Evolutionary conservation across 108 stramenopile species (phyloP).

Genomic region (Fragilaria crotonensis): DNA sequence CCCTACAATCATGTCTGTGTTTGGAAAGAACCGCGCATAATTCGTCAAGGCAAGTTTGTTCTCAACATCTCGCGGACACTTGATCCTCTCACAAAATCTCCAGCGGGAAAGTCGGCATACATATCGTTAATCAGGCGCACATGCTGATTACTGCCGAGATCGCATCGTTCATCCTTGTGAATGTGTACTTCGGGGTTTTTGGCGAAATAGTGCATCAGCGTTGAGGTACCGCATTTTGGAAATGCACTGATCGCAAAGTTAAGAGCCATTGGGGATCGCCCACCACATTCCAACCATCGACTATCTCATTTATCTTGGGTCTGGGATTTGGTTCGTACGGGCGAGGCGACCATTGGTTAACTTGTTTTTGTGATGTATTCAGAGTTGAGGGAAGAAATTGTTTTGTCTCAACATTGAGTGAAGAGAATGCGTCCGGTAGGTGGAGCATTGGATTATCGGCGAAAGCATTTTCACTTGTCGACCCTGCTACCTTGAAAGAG

Average conservation of each 20-base stretch:
- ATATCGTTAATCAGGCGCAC: conserved; percentile 5
- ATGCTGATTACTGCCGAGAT: conserved; percentile 7
- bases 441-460: no score
- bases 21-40: conserved; percentile 36
- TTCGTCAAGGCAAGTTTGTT: conserved; percentile 17
- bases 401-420: no score
- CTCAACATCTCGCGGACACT: conserved; percentile 48
- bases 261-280: conserved; percentile 28
- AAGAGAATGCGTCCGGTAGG: no score
- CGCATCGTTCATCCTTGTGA: conserved; percentile 14
- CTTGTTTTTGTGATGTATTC: no score
- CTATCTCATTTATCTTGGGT: background rate
- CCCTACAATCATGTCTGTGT: conserved; percentile 67
- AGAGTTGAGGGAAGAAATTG: no score
- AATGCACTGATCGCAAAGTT: conserved; percentile 74
- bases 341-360: background rate
- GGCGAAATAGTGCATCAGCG: conserved; percentile 37
- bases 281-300: background rate
- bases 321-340: background rate
- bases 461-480: no score
- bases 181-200: conserved; percentile 14
- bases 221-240: conserved; percentile 72
- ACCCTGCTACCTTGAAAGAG: no score
- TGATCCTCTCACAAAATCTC: conserved; percentile 19
- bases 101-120: conserved; percentile 13